Evolutionary conservation across 176 grass and related monocot genomes (phyloP).

Genomic region (Triticum urartu): DNA sequence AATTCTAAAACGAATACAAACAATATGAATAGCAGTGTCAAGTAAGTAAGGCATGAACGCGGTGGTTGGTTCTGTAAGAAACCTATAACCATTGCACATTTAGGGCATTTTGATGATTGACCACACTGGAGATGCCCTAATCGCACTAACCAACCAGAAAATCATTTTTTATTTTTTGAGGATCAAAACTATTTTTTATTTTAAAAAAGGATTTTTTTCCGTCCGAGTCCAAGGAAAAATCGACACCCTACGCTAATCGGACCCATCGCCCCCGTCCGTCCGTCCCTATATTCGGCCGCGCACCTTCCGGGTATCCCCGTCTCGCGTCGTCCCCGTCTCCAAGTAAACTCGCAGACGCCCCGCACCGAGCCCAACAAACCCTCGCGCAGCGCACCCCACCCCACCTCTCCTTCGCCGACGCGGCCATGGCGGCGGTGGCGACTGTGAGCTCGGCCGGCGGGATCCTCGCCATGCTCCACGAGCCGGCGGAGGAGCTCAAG

Average conservation of each 20-base stretch:
- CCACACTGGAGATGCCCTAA: too few species aligned
- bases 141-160: too few species aligned
- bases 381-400: not conserved
- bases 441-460: conserved; percentile 92
- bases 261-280: not conserved
- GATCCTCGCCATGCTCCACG: conserved; percentile 88
- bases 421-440: conserved; percentile 53
- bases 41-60: too few species aligned
- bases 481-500: conserved; percentile 87
- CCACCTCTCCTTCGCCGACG: conserved; percentile 4
- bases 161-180: too few species aligned
- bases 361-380: conserved; percentile 23
- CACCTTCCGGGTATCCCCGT: not conserved
- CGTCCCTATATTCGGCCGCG: conserved; percentile 1
- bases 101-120: too few species aligned
- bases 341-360: conserved; percentile 41
- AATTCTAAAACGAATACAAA: too few species aligned
- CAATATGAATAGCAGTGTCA: too few species aligned
- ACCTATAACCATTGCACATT: too few species aligned
- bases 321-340: conserved; percentile 32
- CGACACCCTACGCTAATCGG: not conserved
- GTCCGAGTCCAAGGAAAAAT: not conserved
- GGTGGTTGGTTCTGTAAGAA: too few species aligned
- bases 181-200: too few species aligned
- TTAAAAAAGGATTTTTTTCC: too few species aligned